Percentiles rank a stretch among this genome's conserved stretches.
These are phyloP conservation scores for Schoenoplectus triqueter DNA, from an alignment of 202 grass and related monocot species.

Conservation along the genomic window DNA sequence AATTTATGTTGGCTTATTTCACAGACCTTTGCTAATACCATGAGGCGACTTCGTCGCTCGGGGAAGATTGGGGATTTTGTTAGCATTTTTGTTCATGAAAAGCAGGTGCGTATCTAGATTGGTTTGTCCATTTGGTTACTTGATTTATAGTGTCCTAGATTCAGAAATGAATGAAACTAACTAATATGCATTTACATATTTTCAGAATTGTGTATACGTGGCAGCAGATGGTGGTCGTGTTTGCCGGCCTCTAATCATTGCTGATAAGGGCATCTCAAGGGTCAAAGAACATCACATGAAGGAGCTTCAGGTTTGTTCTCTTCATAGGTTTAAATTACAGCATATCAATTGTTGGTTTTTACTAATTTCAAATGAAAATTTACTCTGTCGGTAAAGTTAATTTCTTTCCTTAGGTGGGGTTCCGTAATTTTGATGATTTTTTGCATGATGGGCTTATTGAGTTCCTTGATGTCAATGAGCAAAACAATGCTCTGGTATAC, in stretches of 20 bases:
- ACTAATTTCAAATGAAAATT: slow-evolving; percentile 14
- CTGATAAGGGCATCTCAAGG: slow-evolving; percentile 82
- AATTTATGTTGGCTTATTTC: slow-evolving; percentile 19
- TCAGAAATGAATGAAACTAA: slow-evolving; percentile 10
- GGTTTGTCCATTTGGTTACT: background rate
- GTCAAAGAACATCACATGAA: slow-evolving; percentile 86
- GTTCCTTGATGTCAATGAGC: slow-evolving; percentile 98
- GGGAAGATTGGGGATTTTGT: slow-evolving; percentile 84
- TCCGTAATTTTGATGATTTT: slow-evolving; percentile 92
- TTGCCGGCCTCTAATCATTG: slow-evolving; percentile 95
- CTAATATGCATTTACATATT: slow-evolving; percentile 26
- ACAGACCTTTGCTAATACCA: slow-evolving; percentile 75
- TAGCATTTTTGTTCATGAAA: slow-evolving; percentile 95
- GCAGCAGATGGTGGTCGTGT: slow-evolving; percentile 96
- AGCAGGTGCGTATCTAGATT: slow-evolving; percentile 48
- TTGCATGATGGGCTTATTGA: slow-evolving; percentile 87
- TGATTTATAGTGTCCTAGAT: slow-evolving; percentile 17
- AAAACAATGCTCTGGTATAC: slow-evolving; percentile 94
- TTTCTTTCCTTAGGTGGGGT: slow-evolving; percentile 62
- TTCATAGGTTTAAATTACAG: slow-evolving; percentile 38
- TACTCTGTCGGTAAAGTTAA: slow-evolving; percentile 28
- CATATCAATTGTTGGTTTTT: slow-evolving; percentile 38
- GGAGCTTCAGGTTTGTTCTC: slow-evolving; percentile 70
- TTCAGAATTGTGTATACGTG: slow-evolving; percentile 83
- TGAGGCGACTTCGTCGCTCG: slow-evolving; percentile 76